phyloP scores from a whole-genome alignment of 2,329 filamentous ascomycete genomes.

The Eutypella sp. region DNA sequence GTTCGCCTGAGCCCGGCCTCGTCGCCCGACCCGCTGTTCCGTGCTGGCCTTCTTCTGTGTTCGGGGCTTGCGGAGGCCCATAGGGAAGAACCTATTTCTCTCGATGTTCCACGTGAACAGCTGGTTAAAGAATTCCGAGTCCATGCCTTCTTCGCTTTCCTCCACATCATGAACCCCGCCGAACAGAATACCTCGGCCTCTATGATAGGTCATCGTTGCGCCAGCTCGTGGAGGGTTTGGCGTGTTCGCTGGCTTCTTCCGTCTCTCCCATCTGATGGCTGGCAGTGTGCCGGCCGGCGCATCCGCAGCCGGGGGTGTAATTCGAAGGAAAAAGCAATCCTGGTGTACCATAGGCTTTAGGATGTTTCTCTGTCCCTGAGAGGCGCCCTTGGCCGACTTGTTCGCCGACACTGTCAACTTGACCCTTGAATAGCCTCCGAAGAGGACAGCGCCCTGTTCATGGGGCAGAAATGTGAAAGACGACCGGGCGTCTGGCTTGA shows the following conservation, averaged over 20 bases:
- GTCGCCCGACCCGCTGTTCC: slow-evolving; percentile 54
- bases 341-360: slow-evolving; percentile 87
- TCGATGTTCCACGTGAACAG: slow-evolving; percentile 94
- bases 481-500: slow-evolving; percentile 85
- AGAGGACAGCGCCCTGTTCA: slow-evolving; percentile 83
- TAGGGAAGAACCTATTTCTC: slow-evolving; percentile 87
- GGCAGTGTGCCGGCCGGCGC: slow-evolving; percentile 62
- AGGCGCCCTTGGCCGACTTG: slow-evolving; percentile 60
- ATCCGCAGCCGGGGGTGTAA: slow-evolving; percentile 67
- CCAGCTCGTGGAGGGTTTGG: slow-evolving; percentile 81
- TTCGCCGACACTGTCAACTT: slow-evolving; percentile 61
- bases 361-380: slow-evolving; percentile 62
- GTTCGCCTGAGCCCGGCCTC: slow-evolving; percentile 78
- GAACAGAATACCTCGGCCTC: slow-evolving; percentile 86
- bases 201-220: slow-evolving; percentile 90
- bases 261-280: slow-evolving; percentile 80
- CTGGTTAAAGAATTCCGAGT: slow-evolving; percentile 94
- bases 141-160: slow-evolving; percentile 87
- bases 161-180: slow-evolving; percentile 93
- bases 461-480: slow-evolving; percentile 91
- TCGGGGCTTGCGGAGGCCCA: slow-evolving; percentile 70
- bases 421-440: slow-evolving; percentile 88
- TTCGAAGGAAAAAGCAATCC: slow-evolving; percentile 88
- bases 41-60: slow-evolving; percentile 56
- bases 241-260: slow-evolving; percentile 87